phyloP scores from a whole-genome alignment of 1,139 yeast species.

The Lodderomyces theae region DNA sequence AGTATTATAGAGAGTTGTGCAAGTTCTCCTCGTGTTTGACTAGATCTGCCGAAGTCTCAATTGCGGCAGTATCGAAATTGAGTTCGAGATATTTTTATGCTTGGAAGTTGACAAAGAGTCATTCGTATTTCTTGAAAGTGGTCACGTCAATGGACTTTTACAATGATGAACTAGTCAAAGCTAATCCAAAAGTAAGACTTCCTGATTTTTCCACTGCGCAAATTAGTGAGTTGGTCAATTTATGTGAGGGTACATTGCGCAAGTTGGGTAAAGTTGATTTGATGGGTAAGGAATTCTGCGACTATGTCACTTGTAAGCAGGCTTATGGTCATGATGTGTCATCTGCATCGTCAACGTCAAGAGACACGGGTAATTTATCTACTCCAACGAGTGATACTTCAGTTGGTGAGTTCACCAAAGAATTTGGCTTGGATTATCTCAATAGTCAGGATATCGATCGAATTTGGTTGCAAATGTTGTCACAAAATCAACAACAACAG shows the following conservation, averaged over 20 bases:
- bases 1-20: slow-evolving; percentile 24
- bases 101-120: slow-evolving; percentile 50
- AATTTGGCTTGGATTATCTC: slow-evolving; percentile 25
- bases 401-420: slow-evolving; percentile 14
- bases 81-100: slow-evolving; percentile 49
- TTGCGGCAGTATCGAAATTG: slow-evolving; percentile 35
- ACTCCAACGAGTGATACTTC: slow-evolving; percentile 14
- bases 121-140: slow-evolving; percentile 29
- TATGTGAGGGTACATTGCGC: slow-evolving; percentile 26
- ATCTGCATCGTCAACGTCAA: slow-evolving; percentile 3
- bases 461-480: slow-evolving; percentile 38
- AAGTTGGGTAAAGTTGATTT: slow-evolving; percentile 19
- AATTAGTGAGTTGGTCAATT: slow-evolving; percentile 26
- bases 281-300: slow-evolving; percentile 15
- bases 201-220: slow-evolving; percentile 22
- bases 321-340: slow-evolving; percentile 7
- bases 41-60: slow-evolving; percentile 35
- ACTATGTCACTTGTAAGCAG: slow-evolving; percentile 10
- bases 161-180: slow-evolving; percentile 15
- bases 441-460: slow-evolving; percentile 37
- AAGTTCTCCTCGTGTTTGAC: slow-evolving; percentile 31
- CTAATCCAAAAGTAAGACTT: slow-evolving; percentile 12
- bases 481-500: slow-evolving; percentile 27
- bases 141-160: slow-evolving; percentile 32
- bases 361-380: slow-evolving; percentile 8